These are phyloP conservation scores for Kazachstania africana DNA, from an alignment of 805 yeast genomes.

Conservation along the genomic window DNA sequence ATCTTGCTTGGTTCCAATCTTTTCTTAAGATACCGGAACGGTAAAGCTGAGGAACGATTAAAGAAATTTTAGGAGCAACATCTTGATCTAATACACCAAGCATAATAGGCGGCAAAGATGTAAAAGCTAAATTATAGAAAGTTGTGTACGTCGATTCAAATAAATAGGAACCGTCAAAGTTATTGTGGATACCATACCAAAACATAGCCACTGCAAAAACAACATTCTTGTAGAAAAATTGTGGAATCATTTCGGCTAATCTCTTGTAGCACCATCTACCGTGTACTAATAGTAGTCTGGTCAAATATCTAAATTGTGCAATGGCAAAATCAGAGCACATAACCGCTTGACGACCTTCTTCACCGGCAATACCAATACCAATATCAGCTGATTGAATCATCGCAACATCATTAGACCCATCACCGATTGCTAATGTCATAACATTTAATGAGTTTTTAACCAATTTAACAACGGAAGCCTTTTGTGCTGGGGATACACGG, in stretches of 20 bases:
- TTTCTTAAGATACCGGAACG: conserved; percentile 57
- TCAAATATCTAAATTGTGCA: conserved; percentile 68
- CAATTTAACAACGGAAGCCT: conserved; percentile 67
- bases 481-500: conserved; percentile 81
- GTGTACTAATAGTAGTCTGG: conserved; percentile 58
- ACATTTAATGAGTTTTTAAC: conserved; percentile 68
- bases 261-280: conserved; percentile 84
- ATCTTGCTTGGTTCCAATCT: conserved; percentile 65
- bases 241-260: conserved; percentile 73
- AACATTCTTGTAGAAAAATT: conserved; percentile 70
- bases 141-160: conserved; percentile 70
- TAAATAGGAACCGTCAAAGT: conserved; percentile 72
- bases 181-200: conserved; percentile 67
- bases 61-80: conserved; percentile 55
- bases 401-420: conserved; percentile 83
- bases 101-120: conserved; percentile 70
- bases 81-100: conserved; percentile 75
- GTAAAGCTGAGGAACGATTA: conserved; percentile 66
- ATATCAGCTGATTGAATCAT: conserved; percentile 85
- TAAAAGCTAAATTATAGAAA: conserved; percentile 75
- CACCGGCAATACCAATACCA: conserved; percentile 87
- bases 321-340: conserved; percentile 86
- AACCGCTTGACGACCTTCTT: conserved; percentile 82
- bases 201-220: conserved; percentile 63
- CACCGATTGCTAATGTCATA: conserved; percentile 82